phyloP scores from a whole-genome alignment of 2,329 filamentous ascomycete genomes.

The Phialocephala subalpina region DNA sequence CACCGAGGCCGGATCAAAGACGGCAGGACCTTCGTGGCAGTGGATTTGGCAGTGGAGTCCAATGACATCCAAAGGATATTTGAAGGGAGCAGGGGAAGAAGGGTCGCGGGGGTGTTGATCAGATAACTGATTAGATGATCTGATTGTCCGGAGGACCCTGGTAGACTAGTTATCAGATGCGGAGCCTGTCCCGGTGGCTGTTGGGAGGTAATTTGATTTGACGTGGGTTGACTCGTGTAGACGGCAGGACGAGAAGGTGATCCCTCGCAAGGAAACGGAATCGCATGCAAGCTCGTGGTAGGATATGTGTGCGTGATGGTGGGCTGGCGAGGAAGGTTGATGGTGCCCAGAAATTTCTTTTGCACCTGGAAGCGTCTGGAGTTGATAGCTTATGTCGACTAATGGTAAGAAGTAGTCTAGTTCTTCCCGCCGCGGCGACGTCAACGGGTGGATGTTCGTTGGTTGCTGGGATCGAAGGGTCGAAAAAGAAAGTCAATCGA shows the following conservation, averaged over 20 bases:
- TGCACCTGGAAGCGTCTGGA: not conserved
- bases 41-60: not conserved
- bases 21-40: constrained; percentile 10
- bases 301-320: not conserved
- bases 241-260: not conserved
- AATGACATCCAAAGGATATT: not conserved
- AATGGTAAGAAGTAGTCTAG: not conserved
- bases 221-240: constrained; percentile 14
- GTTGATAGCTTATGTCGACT: not conserved
- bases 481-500: constrained; percentile 7
- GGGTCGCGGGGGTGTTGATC: constrained; percentile 15
- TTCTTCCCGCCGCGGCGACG: not conserved
- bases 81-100: not conserved
- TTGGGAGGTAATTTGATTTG: constrained; percentile 9
- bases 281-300: not conserved
- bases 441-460: not conserved
- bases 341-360: not conserved
- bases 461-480: not conserved
- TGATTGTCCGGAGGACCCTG: constrained; percentile 17
- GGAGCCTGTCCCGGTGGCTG: constrained; percentile 2
- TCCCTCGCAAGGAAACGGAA: no score
- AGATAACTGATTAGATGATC: constrained; percentile 34
- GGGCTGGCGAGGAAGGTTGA: not conserved
- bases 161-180: constrained; percentile 24
- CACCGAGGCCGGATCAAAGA: constrained; percentile 27